phyloP scores from a whole-genome alignment of 345 rosid species.

The Lepidium aucheri region DNA sequence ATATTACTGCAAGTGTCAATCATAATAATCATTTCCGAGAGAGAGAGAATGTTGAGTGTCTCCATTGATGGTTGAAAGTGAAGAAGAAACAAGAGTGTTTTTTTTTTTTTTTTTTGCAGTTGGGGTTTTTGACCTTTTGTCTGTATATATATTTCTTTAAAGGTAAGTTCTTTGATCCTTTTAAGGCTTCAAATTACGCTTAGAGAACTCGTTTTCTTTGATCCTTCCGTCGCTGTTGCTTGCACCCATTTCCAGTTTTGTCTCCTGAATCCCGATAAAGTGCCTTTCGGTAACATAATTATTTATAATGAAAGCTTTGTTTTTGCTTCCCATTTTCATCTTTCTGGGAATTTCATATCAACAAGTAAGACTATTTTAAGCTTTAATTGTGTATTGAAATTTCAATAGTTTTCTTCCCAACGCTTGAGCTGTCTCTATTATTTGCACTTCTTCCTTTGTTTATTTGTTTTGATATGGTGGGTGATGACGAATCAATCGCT shows the following conservation, averaged over 20 bases:
- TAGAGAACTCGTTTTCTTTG: neutral
- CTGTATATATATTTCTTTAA: neutral
- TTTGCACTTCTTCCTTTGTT: neutral
- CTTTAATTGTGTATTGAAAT: neutral
- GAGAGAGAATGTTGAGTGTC: constrained; percentile 1
- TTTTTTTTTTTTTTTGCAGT: neutral
- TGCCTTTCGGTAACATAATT: neutral
- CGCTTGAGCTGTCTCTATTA: neutral
- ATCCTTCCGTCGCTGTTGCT: constrained; percentile 15
- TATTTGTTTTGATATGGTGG: neutral
- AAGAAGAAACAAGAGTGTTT: neutral
- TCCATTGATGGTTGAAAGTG: constrained; percentile 10
- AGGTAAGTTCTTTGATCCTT: constrained; percentile 12
- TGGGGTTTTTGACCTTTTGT: neutral
- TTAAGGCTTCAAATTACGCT: neutral
- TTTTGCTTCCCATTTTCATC: neutral
- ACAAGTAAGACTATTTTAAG: neutral
- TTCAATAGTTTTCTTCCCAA: neutral
- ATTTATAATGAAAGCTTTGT: neutral
- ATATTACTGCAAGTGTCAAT: constrained; percentile 8
- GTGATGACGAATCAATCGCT: neutral
- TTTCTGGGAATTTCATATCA: constrained; percentile 1
- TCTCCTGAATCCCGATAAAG: neutral
- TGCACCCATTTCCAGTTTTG: neutral
- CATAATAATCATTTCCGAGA: constrained; percentile 18